These are phyloP conservation scores for Boletus patriciae DNA, from an alignment of 768 basidiomycete species.

Conservation along the genomic window DNA sequence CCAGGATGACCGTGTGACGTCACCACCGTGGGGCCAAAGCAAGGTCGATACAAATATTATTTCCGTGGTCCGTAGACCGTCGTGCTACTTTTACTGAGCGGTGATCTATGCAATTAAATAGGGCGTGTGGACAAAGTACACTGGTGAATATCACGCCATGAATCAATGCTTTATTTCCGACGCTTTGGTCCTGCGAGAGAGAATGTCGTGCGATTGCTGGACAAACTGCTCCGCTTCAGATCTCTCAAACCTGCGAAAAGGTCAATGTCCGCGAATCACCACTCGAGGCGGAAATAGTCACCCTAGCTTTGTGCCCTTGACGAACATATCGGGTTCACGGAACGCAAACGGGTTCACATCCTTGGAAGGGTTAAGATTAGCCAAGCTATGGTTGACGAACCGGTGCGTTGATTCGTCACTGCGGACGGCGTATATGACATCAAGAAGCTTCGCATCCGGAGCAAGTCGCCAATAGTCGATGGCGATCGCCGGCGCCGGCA, in stretches of 20 bases:
- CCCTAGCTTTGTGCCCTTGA: conserved; percentile 76
- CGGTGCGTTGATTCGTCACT: conserved; percentile 93
- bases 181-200: conserved; percentile 34
- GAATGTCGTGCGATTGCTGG: conserved; percentile 55
- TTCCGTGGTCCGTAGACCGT: neutral
- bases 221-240: conserved; percentile 66
- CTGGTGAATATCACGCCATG: conserved; percentile 4
- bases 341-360: conserved; percentile 92
- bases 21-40: conserved; percentile 12
- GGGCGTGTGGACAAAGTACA: neutral
- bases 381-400: conserved; percentile 95
- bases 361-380: conserved; percentile 70
- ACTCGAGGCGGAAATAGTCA: conserved; percentile 38
- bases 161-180: conserved; percentile 31
- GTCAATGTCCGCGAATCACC: conserved; percentile 20
- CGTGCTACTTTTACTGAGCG: conserved; percentile 18
- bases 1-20: conserved; percentile 27
- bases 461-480: conserved; percentile 92
- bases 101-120: conserved; percentile 20
- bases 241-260: conserved; percentile 57
- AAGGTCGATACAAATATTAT: neutral
- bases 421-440: conserved; percentile 88
- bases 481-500: conserved; percentile 82
- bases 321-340: conserved; percentile 82
- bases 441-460: conserved; percentile 72